Base-by-base conservation (phyloP, 441 rosid genomes). In the Euphorbia schlechtendalii region DNA sequence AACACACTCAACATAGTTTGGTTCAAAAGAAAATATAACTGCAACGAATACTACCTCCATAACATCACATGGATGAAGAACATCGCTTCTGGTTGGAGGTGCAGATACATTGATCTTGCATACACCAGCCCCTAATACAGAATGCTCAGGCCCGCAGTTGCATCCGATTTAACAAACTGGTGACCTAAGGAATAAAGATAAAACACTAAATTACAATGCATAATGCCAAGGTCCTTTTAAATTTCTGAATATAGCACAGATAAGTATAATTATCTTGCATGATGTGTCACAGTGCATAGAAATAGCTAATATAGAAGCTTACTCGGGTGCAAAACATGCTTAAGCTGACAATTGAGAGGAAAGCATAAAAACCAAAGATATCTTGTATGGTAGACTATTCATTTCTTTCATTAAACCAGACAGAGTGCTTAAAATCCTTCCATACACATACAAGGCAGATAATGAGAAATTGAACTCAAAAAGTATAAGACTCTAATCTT, bases 21-120 rank as follows among this genome's bases (percentile, higher is more conserved):
- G 30, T 54, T 17, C 46, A 27, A 46, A 52, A 54, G 63, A 28
- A 32, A 41, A 51, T 69, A 59, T 8, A 36, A 57, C 25, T 32
- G 52, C 56, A 41, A 30, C 21, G 69, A 66, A 43, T 25, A 28
- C 36, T 84, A 94, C 98, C 96, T 91, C 99, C 96, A 91, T 88
- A 69, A 91, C 87, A 83, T 94, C 98, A 83, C 98, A 94, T 4
- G 94, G 83, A 68, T 94, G 99, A 74, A 94, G 98, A 73, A 94
- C 80, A 67, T 94, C 99, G 67, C 99, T 94, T 79, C 99, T 79
- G 48, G 71, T 85, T 60, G 99, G 96, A 40, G 99, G 98, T 66
- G 88, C 75, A 34, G 84, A 86, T 20, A 94, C 96, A 65, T 72
- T 76, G 68, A 91, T 76, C 40, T 69, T 76, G 69, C 75, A 55